A percentile compares a stretch with the other conserved stretches of the same genome.
Evolutionary conservation across 768 basidiomycete genomes (phyloP).

Genomic region (Nidularia pulvinata): DNA sequence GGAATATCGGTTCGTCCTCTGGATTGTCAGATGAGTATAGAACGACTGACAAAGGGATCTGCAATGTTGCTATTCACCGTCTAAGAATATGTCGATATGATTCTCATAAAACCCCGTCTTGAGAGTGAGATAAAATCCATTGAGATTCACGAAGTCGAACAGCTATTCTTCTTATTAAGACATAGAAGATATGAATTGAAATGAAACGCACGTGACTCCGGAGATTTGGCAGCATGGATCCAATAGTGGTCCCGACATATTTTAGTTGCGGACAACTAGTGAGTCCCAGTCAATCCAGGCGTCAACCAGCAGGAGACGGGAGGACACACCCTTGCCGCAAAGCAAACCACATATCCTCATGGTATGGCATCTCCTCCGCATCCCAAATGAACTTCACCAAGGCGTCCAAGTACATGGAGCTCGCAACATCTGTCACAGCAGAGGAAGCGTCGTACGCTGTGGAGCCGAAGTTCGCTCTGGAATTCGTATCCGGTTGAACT

Average conservation of each 20-base stretch:
- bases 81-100: slow-evolving; percentile 51
- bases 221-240: slow-evolving; percentile 52
- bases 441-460: slow-evolving; percentile 40
- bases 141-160: slow-evolving; percentile 65
- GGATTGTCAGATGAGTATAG: not conserved
- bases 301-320: not conserved
- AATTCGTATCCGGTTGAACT: slow-evolving; percentile 36
- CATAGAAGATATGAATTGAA: not conserved
- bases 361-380: slow-evolving; percentile 61
- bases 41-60: not conserved
- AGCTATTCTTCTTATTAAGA: slow-evolving; percentile 36
- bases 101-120: slow-evolving; percentile 65
- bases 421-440: slow-evolving; percentile 49
- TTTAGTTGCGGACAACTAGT: slow-evolving; percentile 65
- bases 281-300: slow-evolving; percentile 2
- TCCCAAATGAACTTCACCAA: slow-evolving; percentile 72
- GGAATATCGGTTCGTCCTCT: slow-evolving; percentile 53
- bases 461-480: slow-evolving; percentile 15
- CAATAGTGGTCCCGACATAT: slow-evolving; percentile 62
- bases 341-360: slow-evolving; percentile 81
- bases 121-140: slow-evolving; percentile 60
- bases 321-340: slow-evolving; percentile 58
- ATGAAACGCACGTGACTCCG: slow-evolving; percentile 58
- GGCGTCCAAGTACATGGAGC: slow-evolving; percentile 54
- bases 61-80: slow-evolving; percentile 40